Evolutionary conservation across 805 yeast species (phyloP).

Genomic region (Saturnispora besseyi): DNA sequence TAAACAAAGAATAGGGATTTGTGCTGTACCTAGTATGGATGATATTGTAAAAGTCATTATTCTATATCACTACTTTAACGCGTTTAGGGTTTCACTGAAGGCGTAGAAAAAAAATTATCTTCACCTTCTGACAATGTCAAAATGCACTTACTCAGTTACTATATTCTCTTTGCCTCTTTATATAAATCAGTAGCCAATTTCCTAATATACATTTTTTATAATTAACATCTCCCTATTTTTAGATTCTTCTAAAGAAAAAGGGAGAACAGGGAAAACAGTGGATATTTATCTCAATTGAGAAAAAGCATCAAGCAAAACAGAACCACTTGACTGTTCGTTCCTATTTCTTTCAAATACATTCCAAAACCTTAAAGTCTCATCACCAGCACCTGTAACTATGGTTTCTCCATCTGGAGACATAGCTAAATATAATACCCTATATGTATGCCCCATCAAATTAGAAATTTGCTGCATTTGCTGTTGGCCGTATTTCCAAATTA

Average conservation of each 20-base stretch:
- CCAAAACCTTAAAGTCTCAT: conserved; percentile 94
- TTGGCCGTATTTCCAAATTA: conserved; percentile 85
- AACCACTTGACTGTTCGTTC: conserved; percentile 46
- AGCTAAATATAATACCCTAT: conserved; percentile 80
- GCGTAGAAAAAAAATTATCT: not conserved
- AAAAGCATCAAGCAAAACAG: conserved; percentile 64
- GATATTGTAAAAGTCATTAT: conserved; percentile 22
- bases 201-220: conserved; percentile 7
- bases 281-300: conserved; percentile 50
- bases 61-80: not conserved
- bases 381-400: conserved; percentile 97
- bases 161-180: not conserved
- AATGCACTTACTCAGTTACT: not conserved
- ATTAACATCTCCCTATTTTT: not conserved
- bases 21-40: conserved; percentile 43
- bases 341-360: conserved; percentile 78
- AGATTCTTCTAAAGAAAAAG: not conserved
- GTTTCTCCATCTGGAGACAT: conserved; percentile 95
- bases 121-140: not conserved
- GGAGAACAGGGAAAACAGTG: not conserved
- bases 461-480: conserved; percentile 78
- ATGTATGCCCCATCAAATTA: conserved; percentile 88
- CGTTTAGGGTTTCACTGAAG: not conserved
- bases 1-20: conserved; percentile 40
- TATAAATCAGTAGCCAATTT: not conserved